Conservation (phyloP, 306 rosid genomes). For the Quercus variabilis region DNA sequence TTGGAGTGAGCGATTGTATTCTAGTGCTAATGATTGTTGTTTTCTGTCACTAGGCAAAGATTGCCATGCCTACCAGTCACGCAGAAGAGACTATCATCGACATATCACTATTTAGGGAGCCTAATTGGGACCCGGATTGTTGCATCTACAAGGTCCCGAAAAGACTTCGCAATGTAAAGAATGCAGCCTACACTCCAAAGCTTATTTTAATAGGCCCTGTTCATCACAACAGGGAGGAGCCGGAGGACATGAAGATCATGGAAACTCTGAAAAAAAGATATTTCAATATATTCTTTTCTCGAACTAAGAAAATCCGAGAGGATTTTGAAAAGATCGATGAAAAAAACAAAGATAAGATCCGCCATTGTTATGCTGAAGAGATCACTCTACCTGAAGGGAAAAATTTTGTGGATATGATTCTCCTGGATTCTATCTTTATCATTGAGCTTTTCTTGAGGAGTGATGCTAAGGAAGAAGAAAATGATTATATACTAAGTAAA, state of each 20-base stretch:
- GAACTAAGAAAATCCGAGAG: rapidly evolving
- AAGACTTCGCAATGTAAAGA: constrained; percentile 7
- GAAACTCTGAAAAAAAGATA: not conserved
- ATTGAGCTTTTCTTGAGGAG: constrained; percentile 12
- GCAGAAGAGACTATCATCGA: not conserved
- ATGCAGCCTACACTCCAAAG: constrained; percentile 16
- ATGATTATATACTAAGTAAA: constrained; percentile 9
- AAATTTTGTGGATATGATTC: not conserved
- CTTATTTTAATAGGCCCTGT: constrained; percentile 21
- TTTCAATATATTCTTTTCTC: not conserved
- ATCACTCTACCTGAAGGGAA: no score
- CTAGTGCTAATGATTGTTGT: no score
- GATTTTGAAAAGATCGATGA: not conserved
- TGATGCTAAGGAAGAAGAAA: not conserved
- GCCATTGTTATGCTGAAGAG: not conserved
- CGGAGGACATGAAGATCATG: not conserved
- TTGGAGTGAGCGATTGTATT: no score
- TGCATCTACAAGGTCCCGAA: constrained; percentile 6
- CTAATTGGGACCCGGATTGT: not conserved
- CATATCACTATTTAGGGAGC: not conserved
- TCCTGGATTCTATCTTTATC: constrained; percentile 22
- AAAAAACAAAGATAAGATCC: not conserved
- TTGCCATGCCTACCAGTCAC: no score
- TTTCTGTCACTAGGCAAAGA: no score
- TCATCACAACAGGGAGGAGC: not conserved